Base-by-base conservation (phyloP, 2,329 filamentous ascomycete species). In the Colletotrichum sp. region DNA sequence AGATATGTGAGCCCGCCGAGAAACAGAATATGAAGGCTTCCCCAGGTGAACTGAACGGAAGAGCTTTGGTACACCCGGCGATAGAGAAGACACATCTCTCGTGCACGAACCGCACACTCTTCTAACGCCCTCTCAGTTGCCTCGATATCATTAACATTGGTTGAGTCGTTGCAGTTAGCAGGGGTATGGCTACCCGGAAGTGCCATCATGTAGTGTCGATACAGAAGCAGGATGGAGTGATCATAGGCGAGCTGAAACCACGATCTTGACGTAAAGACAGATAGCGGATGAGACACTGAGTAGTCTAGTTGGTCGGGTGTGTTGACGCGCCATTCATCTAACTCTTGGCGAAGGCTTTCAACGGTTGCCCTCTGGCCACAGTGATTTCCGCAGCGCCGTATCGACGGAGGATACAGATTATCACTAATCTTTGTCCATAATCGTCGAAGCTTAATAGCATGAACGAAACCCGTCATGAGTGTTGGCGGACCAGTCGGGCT, bases 181-280 rank as follows among this genome's bases (percentile, higher is more conserved):
- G 71, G 24, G 1, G 24, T 7, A 2, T 60, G 63, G 6, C 26
- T 36, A 34, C 52, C 28, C 1, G 28, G 22, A 4, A 55, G 44
- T 26, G 63, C 70, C 52, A 68, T 68, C 63, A 83, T 82, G 72
- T 79, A 79, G 26, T 80, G 78, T 2, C 84, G 81, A 68, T 86
- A 85, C 3, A 87, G 78, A 4, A 86, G 77, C 7, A 87, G 78
- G 26, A 87, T 82, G 2, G 84, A 83, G 71, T 86, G 82, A 71
- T 85, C 77, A 63, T 86, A 86, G 2, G 83, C 83, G 2, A 86
- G 79, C 5, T 80, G 74, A 63, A 86, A 87, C 85, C 85, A 86
- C 15, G 82, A 81, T 8, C 75, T 74, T 1, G 84, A 85, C 1
- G 84, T 81, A 73, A 85, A 87, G 3, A 84, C 81, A 1, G 82